Evolutionary conservation across 2,329 filamentous ascomycete genomes (phyloP).

Genomic region (Diaporthe velutina): DNA sequence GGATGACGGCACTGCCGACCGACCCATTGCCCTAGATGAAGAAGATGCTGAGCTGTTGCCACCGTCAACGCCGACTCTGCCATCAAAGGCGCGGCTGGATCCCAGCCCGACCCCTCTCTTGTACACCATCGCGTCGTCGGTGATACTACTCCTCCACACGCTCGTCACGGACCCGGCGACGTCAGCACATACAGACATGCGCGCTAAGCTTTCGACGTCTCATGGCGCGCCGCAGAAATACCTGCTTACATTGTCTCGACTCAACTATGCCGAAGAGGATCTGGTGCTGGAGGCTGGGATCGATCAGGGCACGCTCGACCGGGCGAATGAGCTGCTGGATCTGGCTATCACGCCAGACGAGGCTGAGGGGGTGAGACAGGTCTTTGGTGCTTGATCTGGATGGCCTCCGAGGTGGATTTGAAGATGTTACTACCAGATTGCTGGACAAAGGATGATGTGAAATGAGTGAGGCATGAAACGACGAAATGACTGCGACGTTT

Average conservation of each 20-base stretch:
- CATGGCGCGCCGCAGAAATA: constrained; percentile 85
- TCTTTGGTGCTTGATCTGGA: constrained; percentile 48
- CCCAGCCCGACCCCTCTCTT: constrained; percentile 47
- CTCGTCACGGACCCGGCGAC: constrained; percentile 64
- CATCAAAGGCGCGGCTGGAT: constrained; percentile 8
- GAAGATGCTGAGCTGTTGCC: constrained; percentile 28
- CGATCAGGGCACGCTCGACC: constrained; percentile 81
- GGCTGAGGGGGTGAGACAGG: constrained; percentile 57
- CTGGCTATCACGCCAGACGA: constrained; percentile 83
- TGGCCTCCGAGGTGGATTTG: background rate
- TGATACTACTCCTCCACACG: constrained; percentile 63
- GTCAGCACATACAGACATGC: constrained; percentile 68
- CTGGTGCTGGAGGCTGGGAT: constrained; percentile 82
- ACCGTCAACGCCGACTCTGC: background rate
- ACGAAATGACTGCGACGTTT: background rate
- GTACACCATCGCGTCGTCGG: constrained; percentile 61
- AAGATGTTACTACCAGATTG: background rate
- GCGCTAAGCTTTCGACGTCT: constrained; percentile 77
- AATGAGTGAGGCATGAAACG: background rate
- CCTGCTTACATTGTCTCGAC: constrained; percentile 80
- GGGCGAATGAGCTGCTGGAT: constrained; percentile 86
- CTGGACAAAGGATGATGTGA: background rate
- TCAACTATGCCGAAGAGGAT: constrained; percentile 88
- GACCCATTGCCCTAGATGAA: background rate
- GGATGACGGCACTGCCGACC: constrained; percentile 18